Conservation (phyloP, 2,329 filamentous ascomycete species). For the Myriosclerotinia scirpicola region DNA sequence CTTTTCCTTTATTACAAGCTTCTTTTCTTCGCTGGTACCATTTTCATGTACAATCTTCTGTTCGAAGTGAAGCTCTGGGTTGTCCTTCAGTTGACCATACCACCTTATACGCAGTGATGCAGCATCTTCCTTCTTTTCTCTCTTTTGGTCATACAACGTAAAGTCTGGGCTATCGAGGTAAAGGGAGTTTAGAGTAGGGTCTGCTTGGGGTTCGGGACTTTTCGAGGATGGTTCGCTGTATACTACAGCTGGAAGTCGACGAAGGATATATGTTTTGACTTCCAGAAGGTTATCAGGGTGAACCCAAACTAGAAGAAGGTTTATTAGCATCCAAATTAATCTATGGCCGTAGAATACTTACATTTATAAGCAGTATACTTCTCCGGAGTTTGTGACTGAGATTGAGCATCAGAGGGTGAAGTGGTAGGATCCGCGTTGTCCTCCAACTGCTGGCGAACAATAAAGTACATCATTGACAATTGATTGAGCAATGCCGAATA, state of each 20-base stretch:
- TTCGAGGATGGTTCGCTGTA: conserved; percentile 88
- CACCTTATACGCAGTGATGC: conserved; percentile 84
- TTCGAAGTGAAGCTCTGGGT: conserved; percentile 81
- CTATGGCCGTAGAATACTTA: conserved; percentile 46
- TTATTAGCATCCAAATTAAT: conserved; percentile 38
- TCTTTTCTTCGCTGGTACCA: conserved; percentile 74
- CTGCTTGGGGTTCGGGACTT: conserved; percentile 73
- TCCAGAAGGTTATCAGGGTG: conserved; percentile 94
- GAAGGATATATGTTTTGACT: conserved; percentile 92
- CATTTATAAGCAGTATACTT: conserved; percentile 85
- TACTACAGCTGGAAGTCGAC: conserved; percentile 84
- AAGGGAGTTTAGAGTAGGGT: conserved; percentile 90
- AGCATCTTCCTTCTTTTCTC: conserved; percentile 71
- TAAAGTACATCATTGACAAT: conserved; percentile 93
- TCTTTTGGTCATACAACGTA: conserved; percentile 81
- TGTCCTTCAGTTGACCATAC: conserved; percentile 80
- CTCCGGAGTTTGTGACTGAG: conserved; percentile 63
- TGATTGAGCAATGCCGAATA: conserved; percentile 89
- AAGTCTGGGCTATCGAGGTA: conserved; percentile 93
- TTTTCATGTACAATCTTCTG: conserved; percentile 82
- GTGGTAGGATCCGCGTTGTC: conserved; percentile 47
- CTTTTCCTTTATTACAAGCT: conserved; percentile 88
- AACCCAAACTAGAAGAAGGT: conserved; percentile 70
- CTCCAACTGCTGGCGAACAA: conserved; percentile 81
- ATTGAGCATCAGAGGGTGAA: conserved; percentile 44